Conservation (phyloP, 805 yeast genomes). For the Monosporozyma solicola region DNA sequence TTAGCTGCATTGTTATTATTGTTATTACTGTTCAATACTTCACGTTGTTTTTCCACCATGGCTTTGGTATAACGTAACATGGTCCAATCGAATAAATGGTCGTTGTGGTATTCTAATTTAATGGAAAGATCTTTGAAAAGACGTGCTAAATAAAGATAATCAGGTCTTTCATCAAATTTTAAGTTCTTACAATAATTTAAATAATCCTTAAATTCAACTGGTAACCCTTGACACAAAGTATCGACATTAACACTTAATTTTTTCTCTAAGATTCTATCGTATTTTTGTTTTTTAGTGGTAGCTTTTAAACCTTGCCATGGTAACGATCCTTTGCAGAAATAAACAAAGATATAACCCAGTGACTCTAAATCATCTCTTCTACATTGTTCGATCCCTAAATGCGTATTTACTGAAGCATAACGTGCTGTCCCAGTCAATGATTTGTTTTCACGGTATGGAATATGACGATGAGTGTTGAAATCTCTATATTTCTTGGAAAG, state of each 20-base stretch:
- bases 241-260: conserved; percentile 88
- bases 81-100: conserved; percentile 97
- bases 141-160: conserved; percentile 81
- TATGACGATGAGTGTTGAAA: conserved; percentile 89
- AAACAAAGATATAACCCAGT: conserved; percentile 87
- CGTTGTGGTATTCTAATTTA: conserved; percentile 85
- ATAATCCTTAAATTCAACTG: conserved; percentile 82
- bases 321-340: conserved; percentile 89
- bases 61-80: conserved; percentile 37
- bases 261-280: conserved; percentile 93
- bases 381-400: conserved; percentile 92
- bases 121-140: conserved; percentile 84
- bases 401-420: conserved; percentile 92
- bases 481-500: conserved; percentile 91
- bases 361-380: conserved; percentile 96
- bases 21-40: conserved; percentile 4
- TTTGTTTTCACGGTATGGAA: conserved; percentile 94
- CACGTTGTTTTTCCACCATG: conserved; percentile 26
- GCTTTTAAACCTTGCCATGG: conserved; percentile 99
- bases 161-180: conserved; percentile 95
- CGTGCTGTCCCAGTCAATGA: conserved; percentile 98
- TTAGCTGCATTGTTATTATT: neutral
- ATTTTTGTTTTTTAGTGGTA: conserved; percentile 95
- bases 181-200: conserved; percentile 84
- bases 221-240: conserved; percentile 86